Evolutionary conservation across 768 basidiomycete species (phyloP).

Genomic region (Hypholoma fasciculare): DNA sequence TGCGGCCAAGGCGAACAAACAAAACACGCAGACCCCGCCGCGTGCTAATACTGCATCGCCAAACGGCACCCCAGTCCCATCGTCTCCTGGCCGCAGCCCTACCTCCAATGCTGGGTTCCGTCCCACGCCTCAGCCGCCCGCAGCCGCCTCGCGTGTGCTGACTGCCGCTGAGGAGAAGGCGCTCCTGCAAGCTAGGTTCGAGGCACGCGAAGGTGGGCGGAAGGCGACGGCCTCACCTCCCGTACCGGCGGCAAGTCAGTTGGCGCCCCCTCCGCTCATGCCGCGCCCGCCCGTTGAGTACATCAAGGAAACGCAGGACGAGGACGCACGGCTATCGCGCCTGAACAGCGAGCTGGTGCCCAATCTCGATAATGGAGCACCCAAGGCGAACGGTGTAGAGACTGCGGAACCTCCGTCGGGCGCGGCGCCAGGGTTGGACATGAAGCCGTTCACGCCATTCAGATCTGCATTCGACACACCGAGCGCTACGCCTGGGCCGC

Average conservation of each 20-base stretch:
- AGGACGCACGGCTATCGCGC: constrained; percentile 58
- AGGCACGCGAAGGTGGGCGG: constrained; percentile 44
- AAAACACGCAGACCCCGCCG: constrained; percentile 16
- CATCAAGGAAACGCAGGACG: constrained; percentile 79
- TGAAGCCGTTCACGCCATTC: constrained; percentile 52
- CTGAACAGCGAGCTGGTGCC: constrained; percentile 29
- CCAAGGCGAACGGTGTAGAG: background rate
- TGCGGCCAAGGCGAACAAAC: constrained; percentile 13
- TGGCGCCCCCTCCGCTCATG: constrained; percentile 67
- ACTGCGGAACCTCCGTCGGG: constrained; percentile 5
- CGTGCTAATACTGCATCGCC: constrained; percentile 19
- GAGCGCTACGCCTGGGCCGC: constrained; percentile 26
- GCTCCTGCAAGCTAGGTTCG: constrained; percentile 61
- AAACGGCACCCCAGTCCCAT: constrained; percentile 12
- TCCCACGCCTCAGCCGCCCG: constrained; percentile 35
- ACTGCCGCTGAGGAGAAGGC: constrained; percentile 85
- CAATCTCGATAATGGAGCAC: constrained; percentile 17
- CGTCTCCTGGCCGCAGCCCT: constrained; percentile 21
- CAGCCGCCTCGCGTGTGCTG: constrained; percentile 31
- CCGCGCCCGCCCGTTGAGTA: constrained; percentile 80
- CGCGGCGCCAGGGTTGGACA: constrained; percentile 26
- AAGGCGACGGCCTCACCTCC: constrained; percentile 15
- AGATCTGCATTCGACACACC: constrained; percentile 33
- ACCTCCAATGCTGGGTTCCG: constrained; percentile 19
- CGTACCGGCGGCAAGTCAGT: constrained; percentile 20